A percentile compares a stretch with the other conserved stretches of the same genome.
Evolutionary conservation across 1,284 basidiomycete species (phyloP).

Genomic region (Veloboletus limbatus): DNA sequence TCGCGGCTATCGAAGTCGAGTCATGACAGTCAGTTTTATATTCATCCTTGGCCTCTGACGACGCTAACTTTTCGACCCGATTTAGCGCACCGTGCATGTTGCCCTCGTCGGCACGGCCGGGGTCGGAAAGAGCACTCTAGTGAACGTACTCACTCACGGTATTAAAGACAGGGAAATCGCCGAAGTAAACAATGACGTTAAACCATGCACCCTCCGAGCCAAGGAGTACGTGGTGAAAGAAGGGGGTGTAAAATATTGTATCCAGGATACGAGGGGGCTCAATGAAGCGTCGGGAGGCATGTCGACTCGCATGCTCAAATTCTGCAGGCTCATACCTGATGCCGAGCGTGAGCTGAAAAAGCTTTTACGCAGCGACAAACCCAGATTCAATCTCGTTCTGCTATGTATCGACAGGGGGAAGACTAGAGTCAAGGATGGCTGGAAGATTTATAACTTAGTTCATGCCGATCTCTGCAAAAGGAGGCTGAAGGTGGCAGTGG

Average conservation of each 20-base stretch:
- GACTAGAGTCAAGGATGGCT: constrained; percentile 12
- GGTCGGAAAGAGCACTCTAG: constrained; percentile 29
- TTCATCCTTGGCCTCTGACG: background rate
- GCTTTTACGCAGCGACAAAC: constrained; percentile 14
- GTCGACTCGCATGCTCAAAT: constrained; percentile 5
- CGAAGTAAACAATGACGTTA: constrained; percentile 16
- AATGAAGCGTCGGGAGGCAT: constrained; percentile 18
- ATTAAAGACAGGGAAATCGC: constrained; percentile 14
- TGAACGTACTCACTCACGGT: constrained; percentile 31
- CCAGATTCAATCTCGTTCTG: constrained; percentile 19
- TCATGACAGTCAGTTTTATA: constrained; percentile 19
- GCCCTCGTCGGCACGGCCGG: constrained; percentile 27
- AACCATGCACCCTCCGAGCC: constrained; percentile 21
- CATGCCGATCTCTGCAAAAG: constrained; percentile 15
- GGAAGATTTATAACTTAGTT: constrained; percentile 26
- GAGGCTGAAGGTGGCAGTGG: constrained; percentile 18
- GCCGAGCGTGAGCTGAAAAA: constrained; percentile 22
- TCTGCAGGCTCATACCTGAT: constrained; percentile 5
- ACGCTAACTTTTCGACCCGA: constrained; percentile 1
- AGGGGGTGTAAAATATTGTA: constrained; percentile 8
- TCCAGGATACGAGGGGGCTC: constrained; percentile 30
- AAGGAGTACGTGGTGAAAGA: constrained; percentile 13
- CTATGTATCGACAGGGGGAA: constrained; percentile 24
- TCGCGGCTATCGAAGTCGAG: background rate
- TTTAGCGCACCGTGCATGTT: constrained; percentile 11